A percentile compares a stretch with the other conserved stretches of the same genome.
Evolutionary conservation across 1,284 basidiomycete species (phyloP).

Genomic region (Sphagnurus paluster): DNA sequence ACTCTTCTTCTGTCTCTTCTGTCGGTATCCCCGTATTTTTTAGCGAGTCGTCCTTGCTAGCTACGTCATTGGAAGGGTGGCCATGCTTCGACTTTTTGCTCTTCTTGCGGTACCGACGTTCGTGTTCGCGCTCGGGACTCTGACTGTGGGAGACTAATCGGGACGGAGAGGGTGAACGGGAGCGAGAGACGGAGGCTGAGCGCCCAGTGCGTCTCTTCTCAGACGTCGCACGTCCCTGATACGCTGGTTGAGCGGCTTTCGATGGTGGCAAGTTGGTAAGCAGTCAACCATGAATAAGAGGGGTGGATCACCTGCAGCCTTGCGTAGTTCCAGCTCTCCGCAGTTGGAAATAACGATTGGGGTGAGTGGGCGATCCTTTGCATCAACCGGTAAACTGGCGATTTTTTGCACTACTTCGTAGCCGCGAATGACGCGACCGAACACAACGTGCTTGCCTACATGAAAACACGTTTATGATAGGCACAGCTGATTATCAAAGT

Average conservation of each 20-base stretch:
- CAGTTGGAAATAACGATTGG: conserved; percentile 79
- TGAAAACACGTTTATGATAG: conserved; percentile 1
- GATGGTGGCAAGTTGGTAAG: not conserved
- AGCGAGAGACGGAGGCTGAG: conserved; percentile 22
- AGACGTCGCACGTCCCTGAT: conserved; percentile 16
- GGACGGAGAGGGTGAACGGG: conserved; percentile 16
- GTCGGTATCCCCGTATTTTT: conserved; percentile 9
- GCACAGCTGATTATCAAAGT: not conserved
- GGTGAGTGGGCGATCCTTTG: conserved; percentile 67
- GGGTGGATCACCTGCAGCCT: conserved; percentile 21
- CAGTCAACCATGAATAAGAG: conserved; percentile 1
- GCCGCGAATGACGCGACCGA: conserved; percentile 65
- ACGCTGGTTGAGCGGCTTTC: conserved; percentile 17
- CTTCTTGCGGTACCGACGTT: conserved; percentile 14
- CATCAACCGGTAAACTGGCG: conserved; percentile 58
- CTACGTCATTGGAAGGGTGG: conserved; percentile 10
- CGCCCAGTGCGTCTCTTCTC: conserved; percentile 23
- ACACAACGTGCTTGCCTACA: conserved; percentile 76
- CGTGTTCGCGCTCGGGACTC: conserved; percentile 12
- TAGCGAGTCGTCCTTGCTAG: not conserved
- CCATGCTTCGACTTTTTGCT: conserved; percentile 21
- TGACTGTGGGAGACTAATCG: conserved; percentile 22
- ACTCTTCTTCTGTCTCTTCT: conserved; percentile 60
- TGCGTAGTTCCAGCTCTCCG: conserved; percentile 80
- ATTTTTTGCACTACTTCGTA: conserved; percentile 61